Base-by-base conservation (phyloP, 2,329 filamentous ascomycete species). In the Chalaropsis thielavioides region DNA sequence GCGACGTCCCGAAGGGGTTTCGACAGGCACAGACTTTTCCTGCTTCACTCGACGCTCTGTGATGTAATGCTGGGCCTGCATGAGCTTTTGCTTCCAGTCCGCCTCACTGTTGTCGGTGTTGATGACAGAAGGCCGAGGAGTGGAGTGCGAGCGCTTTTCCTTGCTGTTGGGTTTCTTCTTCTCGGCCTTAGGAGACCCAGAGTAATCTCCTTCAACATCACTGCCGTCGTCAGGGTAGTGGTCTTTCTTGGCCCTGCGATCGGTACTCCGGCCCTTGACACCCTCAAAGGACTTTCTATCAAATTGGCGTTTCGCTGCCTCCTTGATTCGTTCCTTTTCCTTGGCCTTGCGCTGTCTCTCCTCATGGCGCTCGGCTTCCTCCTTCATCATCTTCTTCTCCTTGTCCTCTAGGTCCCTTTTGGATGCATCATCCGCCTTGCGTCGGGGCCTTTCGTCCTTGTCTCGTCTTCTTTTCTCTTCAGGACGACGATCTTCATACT, bases 351-450 rank as follows among this genome's bases (percentile, higher is more conserved):
- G 24, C 13, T 68, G 67, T 0, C 75, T 74, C 1, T 74, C 74
- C 1, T 74, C 72, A 15, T 70, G 72, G 0, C 68, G 66, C 66
- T 76, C 22, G 15, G 15, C 17, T n/a, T 54, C 44, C 66, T 67
- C 68, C 71, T 76, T 77, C 15, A 75, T 74, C 61, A 75, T 74
- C 61, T 76, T 75, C 0, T 70, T 65, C 1, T 74, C 73, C 22
- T 72, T 72, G 68, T 72, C 75, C 70, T 76, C 77, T 24, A 75
- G 73, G 38, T 71, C 19, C 67, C 71, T 74, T 69, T 75, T 76
- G 64, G 75, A 73, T 0, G 70, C 71, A 15, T 60, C 43, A 5
- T 64, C 63, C 3, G 56, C 27, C 51, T 73, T 71, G 46, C 73
- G 72, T 13, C 68, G 68, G 61, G 74, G 71, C 66, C 73, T 75